Conservation (phyloP, 75 land plant species). For the Cunninghamia lanceolata region DNA sequence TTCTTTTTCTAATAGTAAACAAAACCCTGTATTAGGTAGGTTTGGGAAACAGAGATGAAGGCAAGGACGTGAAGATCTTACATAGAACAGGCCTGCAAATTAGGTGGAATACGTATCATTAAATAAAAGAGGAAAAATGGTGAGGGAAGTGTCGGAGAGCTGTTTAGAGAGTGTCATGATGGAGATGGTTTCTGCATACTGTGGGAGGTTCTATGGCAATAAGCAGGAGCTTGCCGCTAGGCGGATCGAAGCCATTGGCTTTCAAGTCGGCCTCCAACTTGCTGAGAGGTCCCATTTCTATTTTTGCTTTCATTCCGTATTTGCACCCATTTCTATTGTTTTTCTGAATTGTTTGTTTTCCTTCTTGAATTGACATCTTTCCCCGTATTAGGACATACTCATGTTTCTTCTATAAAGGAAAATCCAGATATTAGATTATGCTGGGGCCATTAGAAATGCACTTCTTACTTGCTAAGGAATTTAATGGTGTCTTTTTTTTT, state of each 20-base stretch:
- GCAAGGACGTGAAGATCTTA: neutral
- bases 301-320: neutral
- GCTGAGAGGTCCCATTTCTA: slow-evolving; percentile 55
- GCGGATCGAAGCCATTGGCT: slow-evolving; percentile 88
- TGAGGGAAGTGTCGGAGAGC: slow-evolving; percentile 84
- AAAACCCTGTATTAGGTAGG: too few species aligned
- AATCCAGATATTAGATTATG: too few species aligned
- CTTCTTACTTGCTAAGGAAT: too few species aligned
- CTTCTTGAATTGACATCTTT: too few species aligned
- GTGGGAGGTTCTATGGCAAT: slow-evolving; percentile 53
- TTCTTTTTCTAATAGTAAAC: too few species aligned
- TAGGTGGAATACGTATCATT: neutral
- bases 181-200: slow-evolving; percentile 85
- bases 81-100: neutral
- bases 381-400: too few species aligned
- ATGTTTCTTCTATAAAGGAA: too few species aligned
- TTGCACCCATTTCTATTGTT: too few species aligned
- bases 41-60: neutral
- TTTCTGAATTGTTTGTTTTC: too few species aligned
- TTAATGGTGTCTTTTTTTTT: too few species aligned
- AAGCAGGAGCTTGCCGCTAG: slow-evolving; percentile 93
- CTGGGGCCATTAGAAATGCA: too few species aligned
- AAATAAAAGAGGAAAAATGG: slow-evolving; percentile 32
- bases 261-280: slow-evolving; percentile 89
- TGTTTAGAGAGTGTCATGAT: slow-evolving; percentile 71